Percentiles rank a stretch among this genome's conserved stretches.
phyloP scores from a whole-genome alignment of 2,329 filamentous ascomycete genomes.

The Dactylellina haptotyla region DNA sequence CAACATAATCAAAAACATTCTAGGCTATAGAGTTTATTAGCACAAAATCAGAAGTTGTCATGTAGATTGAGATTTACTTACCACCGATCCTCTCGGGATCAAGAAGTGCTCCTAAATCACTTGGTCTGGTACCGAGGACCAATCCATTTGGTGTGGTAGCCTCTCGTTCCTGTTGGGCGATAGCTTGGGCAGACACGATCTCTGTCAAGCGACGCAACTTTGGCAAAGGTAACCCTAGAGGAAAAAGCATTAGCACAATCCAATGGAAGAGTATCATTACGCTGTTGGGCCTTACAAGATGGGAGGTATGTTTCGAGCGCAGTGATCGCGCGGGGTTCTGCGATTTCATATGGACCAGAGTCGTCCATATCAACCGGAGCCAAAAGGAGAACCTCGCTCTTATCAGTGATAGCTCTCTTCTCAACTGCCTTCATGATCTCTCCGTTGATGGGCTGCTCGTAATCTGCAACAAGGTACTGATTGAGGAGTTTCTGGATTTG shows the following conservation, averaged over 20 bases:
- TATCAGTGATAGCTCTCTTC: conserved; percentile 87
- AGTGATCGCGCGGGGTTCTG: conserved; percentile 93
- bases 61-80: conserved; percentile 6
- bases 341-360: conserved; percentile 97
- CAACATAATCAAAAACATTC: not conserved
- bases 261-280: not conserved
- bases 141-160: not conserved
- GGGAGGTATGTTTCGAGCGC: conserved; percentile 98
- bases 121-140: conserved; percentile 36
- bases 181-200: conserved; percentile 91
- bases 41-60: not conserved
- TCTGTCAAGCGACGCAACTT: conserved; percentile 94
- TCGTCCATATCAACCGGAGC: conserved; percentile 99
- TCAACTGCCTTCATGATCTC: conserved; percentile 99
- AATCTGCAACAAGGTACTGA: conserved; percentile 97
- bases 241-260: not conserved
- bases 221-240: conserved; percentile 55
- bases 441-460: conserved; percentile 98
- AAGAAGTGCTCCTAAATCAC: conserved; percentile 44
- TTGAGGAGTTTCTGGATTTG: conserved; percentile 99
- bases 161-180: conserved; percentile 77
- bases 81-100: conserved; percentile 46
- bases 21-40: conserved; percentile 37
- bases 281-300: conserved; percentile 94
- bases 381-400: conserved; percentile 86